A percentile compares a stretch with the other conserved stretches of the same genome.
Conservation (phyloP, 495 filamentous ascomycete genomes). For the Entonaema liquescens region DNA sequence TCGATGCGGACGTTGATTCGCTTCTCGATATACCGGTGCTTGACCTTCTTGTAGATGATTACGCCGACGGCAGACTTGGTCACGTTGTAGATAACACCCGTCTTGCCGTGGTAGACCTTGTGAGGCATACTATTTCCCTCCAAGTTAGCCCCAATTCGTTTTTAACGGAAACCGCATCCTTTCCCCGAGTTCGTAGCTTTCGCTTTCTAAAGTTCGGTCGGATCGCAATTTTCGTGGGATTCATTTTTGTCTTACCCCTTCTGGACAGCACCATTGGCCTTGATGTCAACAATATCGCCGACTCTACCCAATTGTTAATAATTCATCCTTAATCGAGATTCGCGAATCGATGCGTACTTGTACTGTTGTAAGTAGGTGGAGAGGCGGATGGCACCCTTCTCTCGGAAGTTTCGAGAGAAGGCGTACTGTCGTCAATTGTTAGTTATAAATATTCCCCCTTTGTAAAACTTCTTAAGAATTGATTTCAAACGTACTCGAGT, state of each 20-base stretch:
- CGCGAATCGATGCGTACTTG: constrained; percentile 64
- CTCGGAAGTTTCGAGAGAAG: constrained; percentile 91
- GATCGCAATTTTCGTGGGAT: constrained; percentile 19
- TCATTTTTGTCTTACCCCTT: constrained; percentile 80
- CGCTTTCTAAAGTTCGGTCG: constrained; percentile 13
- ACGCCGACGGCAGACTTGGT: constrained; percentile 96
- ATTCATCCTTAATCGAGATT: background rate
- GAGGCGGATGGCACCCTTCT: constrained; percentile 88
- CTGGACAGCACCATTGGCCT: constrained; percentile 96
- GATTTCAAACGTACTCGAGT: constrained; percentile 72
- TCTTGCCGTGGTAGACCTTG: constrained; percentile 99
- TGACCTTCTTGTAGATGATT: constrained; percentile 98
- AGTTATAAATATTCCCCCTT: constrained; percentile 19
- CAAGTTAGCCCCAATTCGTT: constrained; percentile 20
- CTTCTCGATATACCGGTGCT: constrained; percentile 99
- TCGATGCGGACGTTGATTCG: constrained; percentile 98
- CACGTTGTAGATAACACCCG: constrained; percentile 96
- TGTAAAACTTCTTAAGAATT: background rate
- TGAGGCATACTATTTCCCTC: constrained; percentile 82
- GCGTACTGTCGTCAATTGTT: constrained; percentile 73
- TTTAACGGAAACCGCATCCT: background rate
- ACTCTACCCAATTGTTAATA: constrained; percentile 68
- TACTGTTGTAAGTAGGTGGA: constrained; percentile 93
- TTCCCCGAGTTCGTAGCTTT: constrained; percentile 21
- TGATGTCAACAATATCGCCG: constrained; percentile 96